Conservation (phyloP, 345 rosid species). For the Geranium brycei region DNA sequence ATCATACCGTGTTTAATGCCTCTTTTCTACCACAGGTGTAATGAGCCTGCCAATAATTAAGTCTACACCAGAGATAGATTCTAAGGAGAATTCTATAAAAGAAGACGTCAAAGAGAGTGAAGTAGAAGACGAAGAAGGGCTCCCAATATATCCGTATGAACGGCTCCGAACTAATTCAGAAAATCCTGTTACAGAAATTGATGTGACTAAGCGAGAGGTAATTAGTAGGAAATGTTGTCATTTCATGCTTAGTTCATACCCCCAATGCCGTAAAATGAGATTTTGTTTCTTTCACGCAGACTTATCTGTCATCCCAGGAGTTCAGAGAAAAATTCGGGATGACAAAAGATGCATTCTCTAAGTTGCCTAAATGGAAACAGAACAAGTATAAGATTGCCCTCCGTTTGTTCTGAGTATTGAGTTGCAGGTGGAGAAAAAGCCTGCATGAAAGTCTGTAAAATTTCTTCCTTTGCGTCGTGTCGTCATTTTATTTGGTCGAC, state of each 20-base stretch:
- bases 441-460: constrained; percentile 19
- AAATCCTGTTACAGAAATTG: constrained; percentile 67
- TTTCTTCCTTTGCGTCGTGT: constrained; percentile 6
- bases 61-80: constrained; percentile 35
- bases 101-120: constrained; percentile 90
- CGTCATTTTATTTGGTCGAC: constrained; percentile 1
- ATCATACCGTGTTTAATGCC: background rate
- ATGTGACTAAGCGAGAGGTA: constrained; percentile 96
- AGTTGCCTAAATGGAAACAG: constrained; percentile 96
- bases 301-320: constrained; percentile 55
- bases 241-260: background rate
- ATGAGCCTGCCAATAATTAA: constrained; percentile 40
- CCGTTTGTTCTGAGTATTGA: constrained; percentile 52
- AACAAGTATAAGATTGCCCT: constrained; percentile 90
- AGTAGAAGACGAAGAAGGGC: constrained; percentile 87
- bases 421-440: constrained; percentile 29
- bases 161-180: constrained; percentile 56
- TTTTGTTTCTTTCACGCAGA: constrained; percentile 30
- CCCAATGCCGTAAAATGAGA: constrained; percentile 1
- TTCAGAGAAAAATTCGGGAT: constrained; percentile 89
- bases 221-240: constrained; percentile 2
- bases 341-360: constrained; percentile 63
- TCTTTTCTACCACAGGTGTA: constrained; percentile 18
- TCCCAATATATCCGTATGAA: constrained; percentile 62
- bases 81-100: constrained; percentile 56